Base-by-base conservation (phyloP, 2,329 filamentous ascomycete species). In the Sporothrix humicola region DNA sequence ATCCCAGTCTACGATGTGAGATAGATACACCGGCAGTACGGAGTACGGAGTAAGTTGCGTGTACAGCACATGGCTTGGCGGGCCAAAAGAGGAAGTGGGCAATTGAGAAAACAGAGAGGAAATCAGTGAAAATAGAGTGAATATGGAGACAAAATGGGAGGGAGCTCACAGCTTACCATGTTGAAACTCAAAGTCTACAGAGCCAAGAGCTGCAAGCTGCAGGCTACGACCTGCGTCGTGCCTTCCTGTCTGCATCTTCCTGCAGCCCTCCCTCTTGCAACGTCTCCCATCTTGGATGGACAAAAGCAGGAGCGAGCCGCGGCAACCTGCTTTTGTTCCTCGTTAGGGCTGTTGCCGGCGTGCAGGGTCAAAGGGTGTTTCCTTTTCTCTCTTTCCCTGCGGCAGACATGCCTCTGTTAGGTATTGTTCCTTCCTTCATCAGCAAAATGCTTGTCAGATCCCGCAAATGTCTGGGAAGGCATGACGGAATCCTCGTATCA, bases 161-260 rank as follows among this genome's bases (percentile, higher is more conserved):
- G 46, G 15, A 52, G 46, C 59, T 46, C 59, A 58, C 56, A 58
- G 23, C 56, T 58, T 8, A 23, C 26, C 61, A 46, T 65, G 10
- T 46, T 54, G 20, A 20, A 54, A 20, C 5, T n/a, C 10, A 44
- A 37, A 26, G n/a, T 48, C 6, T 2, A 52, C 31, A 52, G 17
- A 37, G 65, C 65, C 65, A 68, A 68, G 65, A 68, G 23, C 46
- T 68, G 61, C 61, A 44, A 63, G 58, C 58, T 63, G 58, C 42
- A 48, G 42, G 9, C 42, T 66, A 17, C 61, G 61, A 66, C 61
- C 5, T 63, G 58, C 58, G 58, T 63, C 58, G 58, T 63, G 58
- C 58, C 58, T 63, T 66, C 61, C 61, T 66, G n/a, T 8, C 61
- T 68, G 65, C 65, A 68, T 44, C 65, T 68, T 52, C 46, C 65